These are phyloP conservation scores for Candida patagonica DNA, from an alignment of 805 yeast species.

Conservation along the genomic window DNA sequence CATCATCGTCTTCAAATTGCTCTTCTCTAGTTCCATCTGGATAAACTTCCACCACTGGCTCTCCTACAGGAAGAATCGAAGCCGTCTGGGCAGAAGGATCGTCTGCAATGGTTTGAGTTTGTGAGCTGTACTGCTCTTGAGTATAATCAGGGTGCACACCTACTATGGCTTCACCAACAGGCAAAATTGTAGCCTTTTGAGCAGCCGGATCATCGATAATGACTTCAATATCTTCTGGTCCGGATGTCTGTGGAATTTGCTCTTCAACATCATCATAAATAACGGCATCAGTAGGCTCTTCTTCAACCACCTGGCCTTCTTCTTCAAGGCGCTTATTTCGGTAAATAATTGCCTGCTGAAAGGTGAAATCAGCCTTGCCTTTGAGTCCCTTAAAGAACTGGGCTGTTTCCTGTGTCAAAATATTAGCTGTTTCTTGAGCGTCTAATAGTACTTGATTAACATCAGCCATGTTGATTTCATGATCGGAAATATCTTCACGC, in stretches of 20 bases:
- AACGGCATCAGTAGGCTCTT: slow-evolving; percentile 17
- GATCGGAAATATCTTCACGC: slow-evolving; percentile 34
- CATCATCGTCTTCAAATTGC: slow-evolving; percentile 2
- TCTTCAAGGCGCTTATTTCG: slow-evolving; percentile 9
- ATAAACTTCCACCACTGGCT: slow-evolving; percentile 1
- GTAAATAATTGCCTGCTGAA: slow-evolving; percentile 15
- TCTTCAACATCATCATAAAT: slow-evolving; percentile 19
- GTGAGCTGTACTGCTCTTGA: too few species aligned
- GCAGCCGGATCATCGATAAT: background rate
- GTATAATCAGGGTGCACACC: background rate
- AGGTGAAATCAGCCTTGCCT: slow-evolving; percentile 16
- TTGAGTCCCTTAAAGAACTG: slow-evolving; percentile 27
- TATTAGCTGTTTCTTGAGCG: slow-evolving; percentile 36
- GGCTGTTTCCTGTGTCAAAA: slow-evolving; percentile 35
- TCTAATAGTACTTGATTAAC: slow-evolving; percentile 31
- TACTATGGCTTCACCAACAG: background rate
- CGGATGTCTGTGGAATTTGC: too few species aligned
- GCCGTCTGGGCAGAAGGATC: too few species aligned
- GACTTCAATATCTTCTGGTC: too few species aligned
- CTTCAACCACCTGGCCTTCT: slow-evolving; percentile 18
- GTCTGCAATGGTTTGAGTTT: too few species aligned
- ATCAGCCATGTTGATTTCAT: slow-evolving; percentile 31
- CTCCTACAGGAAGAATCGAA: slow-evolving; percentile 2
- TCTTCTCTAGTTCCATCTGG: background rate
- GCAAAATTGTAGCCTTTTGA: background rate